Evolutionary conservation across 225 moss, liverwort and hornwort species (phyloP), one percentile per base, ranked within the genome.

Genomic region (Pleurozium schreberi): DNA sequence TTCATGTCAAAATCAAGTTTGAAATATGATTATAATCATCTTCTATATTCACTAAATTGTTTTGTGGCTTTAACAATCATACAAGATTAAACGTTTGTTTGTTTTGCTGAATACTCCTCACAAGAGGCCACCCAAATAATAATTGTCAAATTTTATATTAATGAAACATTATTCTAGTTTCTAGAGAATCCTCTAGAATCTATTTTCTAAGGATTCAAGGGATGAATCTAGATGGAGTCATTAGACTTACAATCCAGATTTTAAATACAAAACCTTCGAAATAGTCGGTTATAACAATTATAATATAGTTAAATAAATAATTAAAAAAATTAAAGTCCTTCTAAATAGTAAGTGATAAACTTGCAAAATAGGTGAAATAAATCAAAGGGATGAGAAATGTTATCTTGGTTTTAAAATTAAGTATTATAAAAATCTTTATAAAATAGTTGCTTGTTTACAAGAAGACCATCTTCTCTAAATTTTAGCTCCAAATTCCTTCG

Each of bases 361-460:
- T 30, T 73, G 47, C 10, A 74, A 73, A 74, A 30, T 11, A 47
- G 47, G 30, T 18, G 47, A 11, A 45, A 11, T 74, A 74, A 74
- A 47, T 1, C 16, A 2, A 30, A 47, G 30, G 30, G 74, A 18
- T 74, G 17, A 47, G 47, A 28, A 74, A 18, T 30, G 0, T 47
- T 30, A 47, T 47, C 30, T 47, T 74, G 5, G 18, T 0, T 45
- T 30, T 1, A 47, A 30, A 45, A 47, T 47, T 4, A 45, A 74
- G 0, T 18, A 10, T 45, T 45, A 28, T 18, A 30, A 71, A 45
- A 73, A 18, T 47, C 6, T 2, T 45, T 6, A 4, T 50, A 26
- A 3, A 27, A 27, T 27, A 71, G 9, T 0, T 33, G 0, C 5
- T 0, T 50, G 0, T 50, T 9, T 33, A 50, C 1, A 1, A 75